phyloP scores from a whole-genome alignment of 768 basidiomycete genomes.

The Cantharellus cinnabarinus region DNA sequence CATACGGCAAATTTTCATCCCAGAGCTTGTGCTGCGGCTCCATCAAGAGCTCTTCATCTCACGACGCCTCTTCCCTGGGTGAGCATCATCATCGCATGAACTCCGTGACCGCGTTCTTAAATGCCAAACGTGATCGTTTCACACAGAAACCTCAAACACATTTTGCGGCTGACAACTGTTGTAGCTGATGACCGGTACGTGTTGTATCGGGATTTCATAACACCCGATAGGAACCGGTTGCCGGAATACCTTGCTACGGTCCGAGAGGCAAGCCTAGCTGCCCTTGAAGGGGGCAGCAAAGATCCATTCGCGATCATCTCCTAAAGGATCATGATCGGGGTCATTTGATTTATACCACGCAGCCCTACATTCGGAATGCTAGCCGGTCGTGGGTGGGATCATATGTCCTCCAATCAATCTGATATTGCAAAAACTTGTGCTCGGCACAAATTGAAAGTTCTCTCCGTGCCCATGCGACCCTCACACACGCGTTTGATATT shows the following conservation, averaged over 20 bases:
- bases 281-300: constrained; percentile 44
- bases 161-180: constrained; percentile 57
- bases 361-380: too few species aligned
- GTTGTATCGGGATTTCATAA: constrained; percentile 69
- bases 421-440: too few species aligned
- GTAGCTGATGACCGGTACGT: constrained; percentile 77
- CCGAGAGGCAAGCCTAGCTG: constrained; percentile 46
- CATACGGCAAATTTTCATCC: constrained; percentile 77
- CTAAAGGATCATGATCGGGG: too few species aligned
- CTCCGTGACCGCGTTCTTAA: neutral
- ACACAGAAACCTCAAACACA: constrained; percentile 51
- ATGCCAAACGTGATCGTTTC: neutral
- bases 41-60: constrained; percentile 55
- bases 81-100: constrained; percentile 13
- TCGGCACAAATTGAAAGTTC: too few species aligned
- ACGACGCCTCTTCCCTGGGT: constrained; percentile 44
- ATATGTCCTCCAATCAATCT: too few species aligned
- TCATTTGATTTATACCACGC: too few species aligned
- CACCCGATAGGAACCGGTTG: constrained; percentile 36
- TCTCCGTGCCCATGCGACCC: too few species aligned
- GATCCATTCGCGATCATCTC: neutral
- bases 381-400: too few species aligned
- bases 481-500: too few species aligned
- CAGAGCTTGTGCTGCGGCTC: constrained; percentile 71
- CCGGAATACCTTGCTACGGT: constrained; percentile 59